Percentiles rank a stretch among this genome's conserved stretches.
Evolutionary conservation across 345 rosid genomes (phyloP).

Genomic region (Lumnitzera littorea): DNA sequence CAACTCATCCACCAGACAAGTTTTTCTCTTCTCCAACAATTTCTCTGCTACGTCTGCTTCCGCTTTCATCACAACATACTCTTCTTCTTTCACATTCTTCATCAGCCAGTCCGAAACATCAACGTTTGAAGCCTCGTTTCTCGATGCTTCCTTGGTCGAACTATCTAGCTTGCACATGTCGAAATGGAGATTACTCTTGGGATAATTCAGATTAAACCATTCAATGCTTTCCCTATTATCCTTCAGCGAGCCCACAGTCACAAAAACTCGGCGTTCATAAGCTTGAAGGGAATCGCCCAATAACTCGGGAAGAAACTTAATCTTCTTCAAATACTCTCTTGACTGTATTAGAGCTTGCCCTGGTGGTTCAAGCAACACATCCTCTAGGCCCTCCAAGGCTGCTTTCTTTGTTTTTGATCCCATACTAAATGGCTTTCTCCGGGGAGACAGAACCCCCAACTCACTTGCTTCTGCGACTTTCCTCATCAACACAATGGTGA

Average conservation of each 20-base stretch:
- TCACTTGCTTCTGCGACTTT: conserved; percentile 12
- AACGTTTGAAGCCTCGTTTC: not conserved
- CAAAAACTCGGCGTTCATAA: conserved; percentile 21
- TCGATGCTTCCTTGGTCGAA: conserved; percentile 4
- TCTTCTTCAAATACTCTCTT: conserved; percentile 9
- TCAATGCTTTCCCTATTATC: conserved; percentile 8
- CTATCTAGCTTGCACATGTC: conserved; percentile 18
- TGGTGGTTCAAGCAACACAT: conserved; percentile 34
- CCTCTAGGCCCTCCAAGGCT: conserved; percentile 29
- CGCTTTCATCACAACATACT: conserved; percentile 42
- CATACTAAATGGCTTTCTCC: conserved; percentile 20
- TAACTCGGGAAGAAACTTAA: conserved; percentile 31
- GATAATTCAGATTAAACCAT: conserved; percentile 34
- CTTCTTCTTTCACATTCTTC: conserved; percentile 27
- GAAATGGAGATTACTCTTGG: conserved; percentile 22
- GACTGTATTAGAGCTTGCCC: conserved; percentile 16
- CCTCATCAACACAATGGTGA: conserved; percentile 32
- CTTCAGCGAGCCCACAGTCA: conserved; percentile 17
- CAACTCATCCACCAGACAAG: conserved; percentile 34
- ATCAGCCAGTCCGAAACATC: conserved; percentile 28
- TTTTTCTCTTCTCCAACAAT: conserved; percentile 15
- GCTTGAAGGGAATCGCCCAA: conserved; percentile 28
- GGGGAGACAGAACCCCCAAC: conserved; percentile 1
- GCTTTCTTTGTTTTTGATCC: conserved; percentile 22
- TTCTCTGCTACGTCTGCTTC: conserved; percentile 34